Percentiles rank a stretch among this genome's conserved stretches.
Conservation (phyloP, 2,329 filamentous ascomycete genomes). For the Ophiosphaerella herpotricha region DNA sequence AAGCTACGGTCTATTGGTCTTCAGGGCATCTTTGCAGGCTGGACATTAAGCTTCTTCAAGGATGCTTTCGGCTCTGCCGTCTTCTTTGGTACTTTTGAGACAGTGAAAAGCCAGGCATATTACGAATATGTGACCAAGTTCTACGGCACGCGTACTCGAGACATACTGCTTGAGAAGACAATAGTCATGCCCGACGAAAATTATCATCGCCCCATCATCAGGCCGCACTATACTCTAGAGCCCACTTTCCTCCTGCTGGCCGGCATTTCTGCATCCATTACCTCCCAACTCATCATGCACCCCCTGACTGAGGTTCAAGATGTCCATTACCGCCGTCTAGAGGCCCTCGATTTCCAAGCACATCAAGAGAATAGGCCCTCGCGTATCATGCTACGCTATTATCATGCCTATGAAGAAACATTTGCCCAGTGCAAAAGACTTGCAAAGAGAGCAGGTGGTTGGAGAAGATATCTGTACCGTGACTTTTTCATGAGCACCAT, state of each 20-base stretch:
- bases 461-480: constrained; percentile 68
- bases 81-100: constrained; percentile 78
- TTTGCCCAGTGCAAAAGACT: constrained; percentile 63
- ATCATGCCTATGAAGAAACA: constrained; percentile 72
- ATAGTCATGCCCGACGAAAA: constrained; percentile 24
- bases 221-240: constrained; percentile 76
- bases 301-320: constrained; percentile 73
- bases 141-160: constrained; percentile 55
- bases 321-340: constrained; percentile 73
- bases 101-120: constrained; percentile 73
- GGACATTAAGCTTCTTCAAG: constrained; percentile 69
- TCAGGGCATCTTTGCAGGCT: constrained; percentile 75
- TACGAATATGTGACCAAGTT: constrained; percentile 73
- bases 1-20: constrained; percentile 73
- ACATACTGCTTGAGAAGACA: constrained; percentile 31
- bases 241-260: constrained; percentile 72
- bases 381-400: constrained; percentile 63
- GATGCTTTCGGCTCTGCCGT: constrained; percentile 71
- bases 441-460: constrained; percentile 62
- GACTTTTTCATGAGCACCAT: constrained; percentile 75
- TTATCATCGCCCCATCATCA: constrained; percentile 58
- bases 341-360: constrained; percentile 68
- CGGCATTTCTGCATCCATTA: constrained; percentile 69
- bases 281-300: constrained; percentile 72
- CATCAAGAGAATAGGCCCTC: constrained; percentile 40